phyloP scores from a whole-genome alignment of 192 early-diverging fungal species.

The Linnemannia exigua region DNA sequence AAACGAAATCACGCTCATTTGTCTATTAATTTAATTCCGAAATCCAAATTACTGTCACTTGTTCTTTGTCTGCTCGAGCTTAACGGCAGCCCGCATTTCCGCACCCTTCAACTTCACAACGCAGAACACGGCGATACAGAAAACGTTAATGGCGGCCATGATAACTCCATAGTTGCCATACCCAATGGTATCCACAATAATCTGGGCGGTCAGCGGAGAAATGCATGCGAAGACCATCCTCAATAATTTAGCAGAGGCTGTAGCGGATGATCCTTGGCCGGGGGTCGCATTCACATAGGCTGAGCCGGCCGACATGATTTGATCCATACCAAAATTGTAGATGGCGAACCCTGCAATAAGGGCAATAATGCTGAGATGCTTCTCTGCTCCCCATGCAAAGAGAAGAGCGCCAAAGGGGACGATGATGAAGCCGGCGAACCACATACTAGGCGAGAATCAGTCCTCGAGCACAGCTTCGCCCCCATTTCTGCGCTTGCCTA shows the following conservation, averaged over 20 bases:
- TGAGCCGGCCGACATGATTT: constrained; percentile 44
- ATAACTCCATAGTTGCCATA: constrained; percentile 48
- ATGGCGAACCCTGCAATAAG: constrained; percentile 57
- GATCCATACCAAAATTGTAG: constrained; percentile 54
- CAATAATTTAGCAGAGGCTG: constrained; percentile 49
- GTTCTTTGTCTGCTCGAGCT: neutral
- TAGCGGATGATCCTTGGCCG: constrained; percentile 54
- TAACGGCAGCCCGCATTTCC: constrained; percentile 32
- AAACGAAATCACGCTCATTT: too few relatives aligned
- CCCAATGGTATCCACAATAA: constrained; percentile 46
- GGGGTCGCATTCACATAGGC: constrained; percentile 56
- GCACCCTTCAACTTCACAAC: constrained; percentile 55
- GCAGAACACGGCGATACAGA: constrained; percentile 26
- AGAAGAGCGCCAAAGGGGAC: constrained; percentile 55
- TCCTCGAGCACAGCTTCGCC: constrained; percentile 50
- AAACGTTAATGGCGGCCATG: constrained; percentile 35
- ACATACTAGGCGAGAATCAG: constrained; percentile 48
- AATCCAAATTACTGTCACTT: too few relatives aligned
- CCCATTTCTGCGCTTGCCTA: constrained; percentile 18
- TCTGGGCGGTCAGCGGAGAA: constrained; percentile 43
- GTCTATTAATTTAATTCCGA: too few relatives aligned
- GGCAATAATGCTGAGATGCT: constrained; percentile 35
- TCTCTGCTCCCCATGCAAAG: constrained; percentile 58
- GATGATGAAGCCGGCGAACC: constrained; percentile 48
- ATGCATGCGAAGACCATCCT: constrained; percentile 55